Percentiles rank a stretch among this genome's conserved stretches.
phyloP scores from a whole-genome alignment of 768 basidiomycete species.

The Ramaria sp. region DNA sequence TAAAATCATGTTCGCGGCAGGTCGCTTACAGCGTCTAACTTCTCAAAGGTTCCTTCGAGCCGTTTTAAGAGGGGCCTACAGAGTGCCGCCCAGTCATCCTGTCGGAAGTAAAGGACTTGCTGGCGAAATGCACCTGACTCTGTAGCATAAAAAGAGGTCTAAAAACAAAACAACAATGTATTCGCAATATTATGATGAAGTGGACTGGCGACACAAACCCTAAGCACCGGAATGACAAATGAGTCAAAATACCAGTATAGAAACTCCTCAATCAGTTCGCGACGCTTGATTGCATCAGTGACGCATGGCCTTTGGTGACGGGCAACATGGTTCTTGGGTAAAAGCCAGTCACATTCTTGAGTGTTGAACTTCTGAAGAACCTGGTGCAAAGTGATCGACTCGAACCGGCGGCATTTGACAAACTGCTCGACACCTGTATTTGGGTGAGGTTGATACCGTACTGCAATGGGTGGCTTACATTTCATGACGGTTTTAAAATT shows the following conservation, averaged over 20 bases:
- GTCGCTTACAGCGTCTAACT: slow-evolving; percentile 52
- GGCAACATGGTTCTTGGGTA: slow-evolving; percentile 11
- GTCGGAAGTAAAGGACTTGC: slow-evolving; percentile 81
- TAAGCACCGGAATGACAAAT: slow-evolving; percentile 69
- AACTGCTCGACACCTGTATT: slow-evolving; percentile 53
- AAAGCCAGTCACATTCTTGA: slow-evolving; percentile 73
- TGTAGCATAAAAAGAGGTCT: slow-evolving; percentile 93
- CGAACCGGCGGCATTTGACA: slow-evolving; percentile 67
- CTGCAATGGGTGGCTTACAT: slow-evolving; percentile 31
- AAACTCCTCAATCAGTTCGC: slow-evolving; percentile 79
- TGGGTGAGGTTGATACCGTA: neutral
- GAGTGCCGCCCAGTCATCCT: slow-evolving; percentile 85
- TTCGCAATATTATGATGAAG: neutral
- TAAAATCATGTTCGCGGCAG: neutral
- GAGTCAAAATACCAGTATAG: slow-evolving; percentile 92
- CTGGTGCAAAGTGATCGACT: slow-evolving; percentile 65
- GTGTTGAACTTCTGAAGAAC: slow-evolving; percentile 69
- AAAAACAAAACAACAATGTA: neutral
- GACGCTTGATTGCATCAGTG: slow-evolving; percentile 63
- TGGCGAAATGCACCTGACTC: slow-evolving; percentile 82
- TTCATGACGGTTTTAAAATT: slow-evolving; percentile 53
- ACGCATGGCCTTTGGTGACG: slow-evolving; percentile 29
- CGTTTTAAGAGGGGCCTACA: slow-evolving; percentile 73
- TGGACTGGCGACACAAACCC: slow-evolving; percentile 34
- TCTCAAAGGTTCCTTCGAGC: slow-evolving; percentile 64